Evolutionary conservation across 1,139 yeast genomes (phyloP).

Genomic region (Suhomyces choctaworum): DNA sequence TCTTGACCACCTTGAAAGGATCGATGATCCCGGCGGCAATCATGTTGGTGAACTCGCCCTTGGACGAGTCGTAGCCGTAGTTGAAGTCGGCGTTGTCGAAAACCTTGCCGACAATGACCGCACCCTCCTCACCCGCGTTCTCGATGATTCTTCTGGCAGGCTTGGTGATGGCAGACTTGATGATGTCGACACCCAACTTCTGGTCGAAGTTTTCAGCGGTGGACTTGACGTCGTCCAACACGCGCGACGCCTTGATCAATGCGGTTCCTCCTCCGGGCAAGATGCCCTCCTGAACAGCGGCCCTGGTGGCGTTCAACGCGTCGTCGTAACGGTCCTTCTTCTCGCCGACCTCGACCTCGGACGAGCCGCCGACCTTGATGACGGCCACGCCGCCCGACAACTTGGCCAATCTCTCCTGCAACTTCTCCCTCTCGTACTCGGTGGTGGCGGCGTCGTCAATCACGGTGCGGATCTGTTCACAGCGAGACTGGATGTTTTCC

Average conservation of each 20-base stretch:
- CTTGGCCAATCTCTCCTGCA: constrained; percentile 98
- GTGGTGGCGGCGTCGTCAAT: constrained; percentile 75
- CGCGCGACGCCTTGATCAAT: constrained; percentile 86
- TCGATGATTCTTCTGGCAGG: constrained; percentile 98
- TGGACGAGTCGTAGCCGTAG: constrained; percentile 91
- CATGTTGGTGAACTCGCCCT: constrained; percentile 95
- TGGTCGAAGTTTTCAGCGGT: constrained; percentile 90
- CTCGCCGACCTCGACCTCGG: constrained; percentile 98
- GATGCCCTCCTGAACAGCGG: constrained; percentile 99
- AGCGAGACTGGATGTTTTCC: constrained; percentile 84
- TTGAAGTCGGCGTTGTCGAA: constrained; percentile 86
- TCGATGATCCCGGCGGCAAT: constrained; percentile 97
- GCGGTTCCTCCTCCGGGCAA: constrained; percentile 99
- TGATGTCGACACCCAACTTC: constrained; percentile 95
- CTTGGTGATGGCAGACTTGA: constrained; percentile 91
- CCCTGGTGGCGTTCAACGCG: constrained; percentile 98
- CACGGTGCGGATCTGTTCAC: constrained; percentile 92
- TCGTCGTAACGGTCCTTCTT: constrained; percentile 99
- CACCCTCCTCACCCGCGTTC: constrained; percentile 98
- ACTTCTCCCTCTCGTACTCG: constrained; percentile 96
- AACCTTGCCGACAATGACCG: constrained; percentile 95
- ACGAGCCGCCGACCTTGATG: constrained; percentile 95
- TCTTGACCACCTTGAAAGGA: constrained; percentile 98
- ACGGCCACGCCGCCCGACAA: constrained; percentile 99
- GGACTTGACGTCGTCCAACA: constrained; percentile 69